Conservation (phyloP, 2,329 filamentous ascomycete genomes). For the Nigrograna mackinnonii region DNA sequence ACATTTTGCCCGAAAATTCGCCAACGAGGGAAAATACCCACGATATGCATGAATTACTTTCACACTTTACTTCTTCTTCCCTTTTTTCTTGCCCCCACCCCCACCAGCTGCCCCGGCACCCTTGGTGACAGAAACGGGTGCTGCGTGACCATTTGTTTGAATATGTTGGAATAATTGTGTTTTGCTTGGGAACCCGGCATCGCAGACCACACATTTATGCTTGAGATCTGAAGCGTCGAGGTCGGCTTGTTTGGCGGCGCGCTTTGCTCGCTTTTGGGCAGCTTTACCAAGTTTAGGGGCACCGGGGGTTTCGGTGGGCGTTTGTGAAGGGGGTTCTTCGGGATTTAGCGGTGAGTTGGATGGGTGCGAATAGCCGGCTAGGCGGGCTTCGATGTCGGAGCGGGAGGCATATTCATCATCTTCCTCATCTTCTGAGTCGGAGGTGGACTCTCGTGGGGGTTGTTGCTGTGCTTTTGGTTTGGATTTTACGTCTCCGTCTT, state of each 20-base stretch:
- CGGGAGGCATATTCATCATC: slow-evolving; percentile 43
- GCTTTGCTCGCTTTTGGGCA: slow-evolving; percentile 51
- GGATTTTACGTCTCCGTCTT: slow-evolving; percentile 2
- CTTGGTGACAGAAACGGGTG: slow-evolving; percentile 37
- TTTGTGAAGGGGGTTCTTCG: not conserved
- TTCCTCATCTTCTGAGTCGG: slow-evolving; percentile 18
- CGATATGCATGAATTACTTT: too few relatives aligned
- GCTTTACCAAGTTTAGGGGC: slow-evolving; percentile 51
- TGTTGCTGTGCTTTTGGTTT: slow-evolving; percentile 1
- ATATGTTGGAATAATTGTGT: slow-evolving; percentile 76
- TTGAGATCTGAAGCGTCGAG: slow-evolving; percentile 37
- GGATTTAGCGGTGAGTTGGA: slow-evolving; percentile 8
- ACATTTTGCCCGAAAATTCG: too few relatives aligned
- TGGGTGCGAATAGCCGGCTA: slow-evolving; percentile 18
- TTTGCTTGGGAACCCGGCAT: slow-evolving; percentile 75
- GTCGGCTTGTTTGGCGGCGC: slow-evolving; percentile 46
- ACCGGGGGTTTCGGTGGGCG: slow-evolving; percentile 4
- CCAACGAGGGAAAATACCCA: too few relatives aligned
- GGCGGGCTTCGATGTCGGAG: slow-evolving; percentile 38
- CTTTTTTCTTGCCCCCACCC: slow-evolving; percentile 18
- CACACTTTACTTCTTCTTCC: slow-evolving; percentile 25
- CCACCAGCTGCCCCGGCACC: not conserved
- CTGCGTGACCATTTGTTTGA: slow-evolving; percentile 67
- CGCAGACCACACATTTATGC: slow-evolving; percentile 77
- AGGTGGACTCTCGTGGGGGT: slow-evolving; percentile 5